These are phyloP conservation scores for Curvularia eragrostidis DNA, from an alignment of 2,329 filamentous ascomycete species.

Conservation along the genomic window DNA sequence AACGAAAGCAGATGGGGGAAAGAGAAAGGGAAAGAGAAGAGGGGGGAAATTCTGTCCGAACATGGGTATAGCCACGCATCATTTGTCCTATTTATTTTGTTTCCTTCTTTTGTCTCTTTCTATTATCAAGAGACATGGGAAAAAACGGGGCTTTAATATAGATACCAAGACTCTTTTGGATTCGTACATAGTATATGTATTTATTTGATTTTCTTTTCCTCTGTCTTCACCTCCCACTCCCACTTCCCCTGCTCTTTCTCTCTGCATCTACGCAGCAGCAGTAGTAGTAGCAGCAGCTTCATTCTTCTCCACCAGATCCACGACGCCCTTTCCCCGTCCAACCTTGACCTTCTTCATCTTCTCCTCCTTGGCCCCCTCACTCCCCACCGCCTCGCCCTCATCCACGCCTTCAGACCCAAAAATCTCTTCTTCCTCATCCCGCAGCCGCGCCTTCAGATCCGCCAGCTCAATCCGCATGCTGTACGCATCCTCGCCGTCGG, in stretches of 20 bases:
- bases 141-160: not conserved
- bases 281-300: conserved; percentile 51
- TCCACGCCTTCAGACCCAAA: conserved; percentile 45
- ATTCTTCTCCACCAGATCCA: conserved; percentile 76
- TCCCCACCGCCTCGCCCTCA: conserved; percentile 47
- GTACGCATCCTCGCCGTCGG: conserved; percentile 95
- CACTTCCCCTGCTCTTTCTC: not conserved
- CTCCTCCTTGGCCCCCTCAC: conserved; percentile 44
- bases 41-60: too few species aligned
- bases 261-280: conserved; percentile 3
- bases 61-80: too few species aligned
- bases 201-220: not conserved
- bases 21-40: too few species aligned
- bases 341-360: conserved; percentile 74
- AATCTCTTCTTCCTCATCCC: conserved; percentile 46
- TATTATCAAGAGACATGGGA: not conserved
- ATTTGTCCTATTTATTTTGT: not conserved
- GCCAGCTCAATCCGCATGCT: conserved; percentile 88
- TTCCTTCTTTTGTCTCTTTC: not conserved
- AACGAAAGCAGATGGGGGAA: too few species aligned
- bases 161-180: too few species aligned
- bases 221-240: not conserved
- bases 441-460: conserved; percentile 62
- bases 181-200: not conserved
- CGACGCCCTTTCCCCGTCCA: conserved; percentile 78